Evolutionary conservation across 805 yeast genomes (phyloP), one percentile per base, ranked within the genome.

Genomic region (Candida vartiovaarae): DNA sequence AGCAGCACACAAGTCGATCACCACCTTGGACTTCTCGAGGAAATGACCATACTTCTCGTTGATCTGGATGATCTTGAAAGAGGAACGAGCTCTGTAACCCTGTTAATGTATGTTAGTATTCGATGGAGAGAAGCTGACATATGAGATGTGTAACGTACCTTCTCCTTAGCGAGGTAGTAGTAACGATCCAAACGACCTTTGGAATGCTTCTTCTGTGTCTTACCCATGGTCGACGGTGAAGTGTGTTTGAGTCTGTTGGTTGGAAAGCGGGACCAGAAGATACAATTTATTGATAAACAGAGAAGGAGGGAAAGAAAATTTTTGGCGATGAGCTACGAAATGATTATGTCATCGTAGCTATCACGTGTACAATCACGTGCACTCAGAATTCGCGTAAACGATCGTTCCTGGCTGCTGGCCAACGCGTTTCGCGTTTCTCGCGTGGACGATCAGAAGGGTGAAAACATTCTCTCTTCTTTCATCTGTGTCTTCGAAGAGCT

Each of bases 101-200:
- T 64, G 45, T 31, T 10, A 10, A 3, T 8, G 32, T 36, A 28
- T 27, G 49, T 42, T 44, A 42, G 50, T 42, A 41, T 11, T 28
- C n/a, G 10, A 15, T 4, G 27, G 33, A 11, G 8, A 15, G 5
- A 24, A 31, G 28, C 6, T 31, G 10, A 20, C 27, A 15, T 6
- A 1, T 15, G 20, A 15, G 20, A 15, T 2, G 20, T 15, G 30
- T 4, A 6, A 41, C 52, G 15, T 49, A 65, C 68, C 61, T 91
- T 93, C 67, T 93, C 99, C 63, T 93, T 93, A 32, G 99, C 99
- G 32, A 93, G 78, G 63, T 78, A 84, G 65, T 93, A 93, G 84
- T 93, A 93, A 57, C 91, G 84, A 71, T 93, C 99, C 65, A 93
- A 82, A 81, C 99, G 97, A 74, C 99, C 99, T 76, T 93, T 91